Evolutionary conservation across 129 eudicot genomes (phyloP), one percentile per base, ranked within the genome.

Genomic region (Rutidosis leptorrhynchoides): DNA sequence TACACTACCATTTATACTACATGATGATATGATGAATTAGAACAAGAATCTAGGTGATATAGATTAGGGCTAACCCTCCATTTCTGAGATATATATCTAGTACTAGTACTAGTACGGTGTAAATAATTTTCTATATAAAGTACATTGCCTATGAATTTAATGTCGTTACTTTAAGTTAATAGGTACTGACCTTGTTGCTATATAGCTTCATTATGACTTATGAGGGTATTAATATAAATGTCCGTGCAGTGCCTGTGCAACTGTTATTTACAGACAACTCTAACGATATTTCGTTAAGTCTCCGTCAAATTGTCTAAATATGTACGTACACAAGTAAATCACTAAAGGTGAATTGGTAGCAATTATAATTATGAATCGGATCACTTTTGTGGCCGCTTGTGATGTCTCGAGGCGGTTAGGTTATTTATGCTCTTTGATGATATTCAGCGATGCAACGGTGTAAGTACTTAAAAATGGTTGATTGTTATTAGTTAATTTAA

Each of bases 141-240:
- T 72, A 62, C 77, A 49, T 72, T 32, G 70, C 43, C 62, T 72
- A 49, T 64, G 25, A 52, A 62, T 62, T 72, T 35, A 72, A 49
- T 72, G 63, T 52, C 26, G 64, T 53, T 32, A 72, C 76, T 52
- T 52, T 72, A 72, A 15, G 56, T 62, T 40, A 17, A 53, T 53
- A 51, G 46, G 64, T 64, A 63, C 70, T 53, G 64, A 22, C 77
- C 77, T 63, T 57, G 54, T 33, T 23, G 19, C 37, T 46, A 49
- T 61, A 23, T 72, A 40, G 77, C 24, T 52, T 35, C 77, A 72
- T 72, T 25, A 72, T 72, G 40, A 32, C n/a, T 32, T 7, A 10
- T 37, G 57, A 72, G 15, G 57, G 51, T 72, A 52, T 63, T 72
- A 52, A 72, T 62, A 25, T 35, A 14, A 17, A 25, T 37, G 43